A percentile compares a stretch with the other conserved stretches of the same genome.
These are phyloP conservation scores for Didymella sp. DNA, from an alignment of 2,329 filamentous ascomycete species.

Conservation along the genomic window DNA sequence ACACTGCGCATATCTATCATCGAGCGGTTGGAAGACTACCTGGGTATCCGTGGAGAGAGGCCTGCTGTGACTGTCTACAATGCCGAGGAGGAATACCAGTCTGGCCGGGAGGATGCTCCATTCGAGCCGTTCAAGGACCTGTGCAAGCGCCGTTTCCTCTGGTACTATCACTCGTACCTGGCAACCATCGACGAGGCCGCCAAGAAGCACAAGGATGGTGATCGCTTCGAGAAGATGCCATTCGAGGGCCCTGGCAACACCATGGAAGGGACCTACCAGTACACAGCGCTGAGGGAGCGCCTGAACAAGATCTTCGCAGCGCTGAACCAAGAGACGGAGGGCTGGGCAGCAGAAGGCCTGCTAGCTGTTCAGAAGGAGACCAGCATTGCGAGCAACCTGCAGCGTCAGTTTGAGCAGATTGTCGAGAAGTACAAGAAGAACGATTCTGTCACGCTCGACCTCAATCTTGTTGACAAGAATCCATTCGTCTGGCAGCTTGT, in stretches of 20 bases:
- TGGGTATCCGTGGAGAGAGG: slow-evolving; percentile 64
- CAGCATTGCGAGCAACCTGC: slow-evolving; percentile 80
- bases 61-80: slow-evolving; percentile 55
- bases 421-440: slow-evolving; percentile 74
- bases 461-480: slow-evolving; percentile 79
- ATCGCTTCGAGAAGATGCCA: slow-evolving; percentile 78
- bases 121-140: slow-evolving; percentile 91
- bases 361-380: slow-evolving; percentile 68
- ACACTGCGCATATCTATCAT: slow-evolving; percentile 86
- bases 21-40: slow-evolving; percentile 79
- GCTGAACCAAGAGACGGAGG: slow-evolving; percentile 73
- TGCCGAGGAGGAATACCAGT: slow-evolving; percentile 58
- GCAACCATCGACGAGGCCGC: slow-evolving; percentile 70
- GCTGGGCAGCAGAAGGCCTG: slow-evolving; percentile 75
- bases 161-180: slow-evolving; percentile 93
- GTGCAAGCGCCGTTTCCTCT: slow-evolving; percentile 89
- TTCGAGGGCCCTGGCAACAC: slow-evolving; percentile 80
- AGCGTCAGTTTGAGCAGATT: slow-evolving; percentile 84
- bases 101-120: slow-evolving; percentile 60
- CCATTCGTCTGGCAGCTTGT: slow-evolving; percentile 89
- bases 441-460: slow-evolving; percentile 73
- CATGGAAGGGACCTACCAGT: slow-evolving; percentile 89
- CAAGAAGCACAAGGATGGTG: slow-evolving; percentile 67
- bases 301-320: slow-evolving; percentile 71
- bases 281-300: slow-evolving; percentile 73